phyloP scores from a whole-genome alignment of 129 eudicot genomes.

The Lactuca sativa region DNA sequence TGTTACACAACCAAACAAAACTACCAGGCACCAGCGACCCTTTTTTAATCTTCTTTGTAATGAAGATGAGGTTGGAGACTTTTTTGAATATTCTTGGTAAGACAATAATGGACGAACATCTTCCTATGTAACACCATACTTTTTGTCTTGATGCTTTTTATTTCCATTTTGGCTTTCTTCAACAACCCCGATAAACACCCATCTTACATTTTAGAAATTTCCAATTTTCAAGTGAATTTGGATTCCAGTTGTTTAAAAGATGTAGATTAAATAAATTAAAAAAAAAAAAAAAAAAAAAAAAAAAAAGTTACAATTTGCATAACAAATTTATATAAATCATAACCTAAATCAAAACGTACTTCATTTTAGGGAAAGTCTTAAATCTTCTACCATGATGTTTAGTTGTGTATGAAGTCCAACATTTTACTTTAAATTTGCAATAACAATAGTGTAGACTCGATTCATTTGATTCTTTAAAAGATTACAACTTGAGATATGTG shows the following conservation, averaged over 20 bases:
- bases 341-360: too few species aligned
- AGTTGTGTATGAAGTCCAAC: too few species aligned
- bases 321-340: background rate
- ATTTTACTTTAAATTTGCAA: too few species aligned
- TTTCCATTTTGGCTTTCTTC: background rate
- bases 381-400: too few species aligned
- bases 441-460: too few species aligned
- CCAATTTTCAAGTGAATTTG: background rate
- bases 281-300: too few species aligned
- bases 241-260: background rate
- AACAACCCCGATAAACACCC: background rate
- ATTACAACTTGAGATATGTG: too few species aligned
- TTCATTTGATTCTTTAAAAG: too few species aligned
- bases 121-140: background rate
- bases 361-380: too few species aligned
- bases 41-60: too few species aligned
- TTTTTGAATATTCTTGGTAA: background rate
- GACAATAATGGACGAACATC: background rate
- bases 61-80: background rate
- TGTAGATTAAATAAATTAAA: background rate
- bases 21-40: background rate
- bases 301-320: background rate
- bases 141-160: background rate
- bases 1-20: background rate
- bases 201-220: background rate